Percentiles rank a stretch among this genome's conserved stretches.
These are phyloP conservation scores for Coemansia sp. DNA, from an alignment of 192 early-diverging fungal species.

Conservation along the genomic window DNA sequence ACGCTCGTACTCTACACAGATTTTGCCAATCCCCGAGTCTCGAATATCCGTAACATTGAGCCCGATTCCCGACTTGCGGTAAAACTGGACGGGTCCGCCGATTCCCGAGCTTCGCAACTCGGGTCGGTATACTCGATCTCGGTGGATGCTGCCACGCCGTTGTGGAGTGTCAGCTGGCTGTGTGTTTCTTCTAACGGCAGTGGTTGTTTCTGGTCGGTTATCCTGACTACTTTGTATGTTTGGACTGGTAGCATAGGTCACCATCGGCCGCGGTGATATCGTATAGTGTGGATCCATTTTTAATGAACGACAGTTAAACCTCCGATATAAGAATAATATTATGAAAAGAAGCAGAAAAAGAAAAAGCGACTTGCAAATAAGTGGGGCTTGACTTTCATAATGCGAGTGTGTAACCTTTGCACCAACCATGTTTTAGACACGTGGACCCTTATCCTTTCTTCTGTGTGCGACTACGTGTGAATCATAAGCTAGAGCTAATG, in stretches of 20 bases:
- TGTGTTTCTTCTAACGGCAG: background rate
- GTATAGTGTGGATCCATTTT: background rate
- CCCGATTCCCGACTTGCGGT: background rate
- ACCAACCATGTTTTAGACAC: background rate
- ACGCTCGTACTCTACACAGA: slow-evolving; percentile 9
- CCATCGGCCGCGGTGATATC: background rate
- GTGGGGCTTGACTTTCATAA: background rate
- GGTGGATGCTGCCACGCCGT: background rate
- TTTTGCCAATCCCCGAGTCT: slow-evolving; percentile 2
- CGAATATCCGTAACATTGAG: slow-evolving; percentile 1
- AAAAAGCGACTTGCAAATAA: background rate
- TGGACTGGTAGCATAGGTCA: background rate
- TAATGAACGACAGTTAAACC: background rate
- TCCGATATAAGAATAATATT: background rate
- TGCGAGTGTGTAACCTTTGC: background rate
- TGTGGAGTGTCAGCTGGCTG: background rate
- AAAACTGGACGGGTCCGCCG: slow-evolving; percentile 1
- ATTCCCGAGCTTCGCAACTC: slow-evolving; percentile 1
- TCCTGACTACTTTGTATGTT: background rate
- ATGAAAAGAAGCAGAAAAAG: background rate
- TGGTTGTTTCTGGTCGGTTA: background rate
- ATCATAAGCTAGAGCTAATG: background rate
- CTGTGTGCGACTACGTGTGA: background rate
- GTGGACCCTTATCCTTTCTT: background rate
- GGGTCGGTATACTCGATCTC: background rate